Base-by-base conservation (phyloP, 345 rosid genomes). In the Rhodomyrtus tomentosa region DNA sequence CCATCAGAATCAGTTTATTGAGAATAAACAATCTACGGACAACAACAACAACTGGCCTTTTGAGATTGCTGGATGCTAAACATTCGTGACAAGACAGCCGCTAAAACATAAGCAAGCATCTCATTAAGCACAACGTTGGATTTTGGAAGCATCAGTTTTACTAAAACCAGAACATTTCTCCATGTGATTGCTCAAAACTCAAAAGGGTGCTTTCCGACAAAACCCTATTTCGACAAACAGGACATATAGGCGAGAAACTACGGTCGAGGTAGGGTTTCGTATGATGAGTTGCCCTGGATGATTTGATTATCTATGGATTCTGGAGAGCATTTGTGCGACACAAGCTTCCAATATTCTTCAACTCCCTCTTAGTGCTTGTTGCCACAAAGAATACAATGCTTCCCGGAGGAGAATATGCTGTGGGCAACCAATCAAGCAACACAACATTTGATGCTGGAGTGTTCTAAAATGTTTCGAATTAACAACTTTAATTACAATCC, bases 331-430 rank as follows among this genome's bases (percentile, higher is more conserved):
- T 84, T 85, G 87, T 85, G 85, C 80, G 56, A 81, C 87, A 85
- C 86, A 88, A 88, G 90, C 92, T 87, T 89, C 90, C 80, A 85
- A 84, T 80, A 73, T 55, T 86, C 86, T 84, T 74, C 86, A 56
- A 45, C 82, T 56, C 80, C 51, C 50, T 81, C 50, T 82, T 52
- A 59, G 50, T 16, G 74, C 52, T 36, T 42, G 68, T 36, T 42
- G 68, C 86, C 87, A 72, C 38, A 54, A 72, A 40, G 55, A 83
- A 79, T 72, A 84, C 55, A 27, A 50, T 84, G 48, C 76, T 50
- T 51, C 4, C 38, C 8, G 52, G 25, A 82, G 58, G 72, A 58
- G 79, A 42, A 56, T 62, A 83, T 68, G 20, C 24, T 4, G 76
- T 13, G 13, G 45, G 76, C 76, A 68, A 68, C 38, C 76, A 68